Percentiles rank a stretch among this genome's conserved stretches.
Evolutionary conservation across 1,284 basidiomycete species (phyloP).

Genomic region (Coniophora puteana): DNA sequence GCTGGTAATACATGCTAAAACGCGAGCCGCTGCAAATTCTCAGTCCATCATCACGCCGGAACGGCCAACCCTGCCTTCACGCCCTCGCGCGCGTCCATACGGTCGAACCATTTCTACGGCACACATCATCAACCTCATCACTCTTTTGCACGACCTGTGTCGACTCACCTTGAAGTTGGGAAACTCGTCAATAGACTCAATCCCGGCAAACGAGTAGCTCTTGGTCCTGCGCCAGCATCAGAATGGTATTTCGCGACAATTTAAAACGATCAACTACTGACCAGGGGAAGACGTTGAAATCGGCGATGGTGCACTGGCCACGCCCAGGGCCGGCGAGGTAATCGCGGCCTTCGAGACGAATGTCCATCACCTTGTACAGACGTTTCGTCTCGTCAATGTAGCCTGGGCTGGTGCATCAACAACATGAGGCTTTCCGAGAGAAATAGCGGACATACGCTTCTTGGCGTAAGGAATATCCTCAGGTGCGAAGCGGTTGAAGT

Average conservation of each 20-base stretch:
- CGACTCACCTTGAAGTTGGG: constrained; percentile 48
- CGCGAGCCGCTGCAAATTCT: too few relatives aligned
- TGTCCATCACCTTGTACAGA: constrained; percentile 74
- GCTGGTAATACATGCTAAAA: too few relatives aligned
- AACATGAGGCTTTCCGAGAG: background rate
- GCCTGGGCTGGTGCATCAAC: constrained; percentile 32
- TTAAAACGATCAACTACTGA: constrained; percentile 14
- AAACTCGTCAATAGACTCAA: constrained; percentile 53
- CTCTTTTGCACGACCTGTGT: background rate
- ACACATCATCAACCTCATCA: background rate
- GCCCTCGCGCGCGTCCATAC: constrained; percentile 1
- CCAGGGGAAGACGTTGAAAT: constrained; percentile 60
- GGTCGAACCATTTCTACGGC: constrained; percentile 3
- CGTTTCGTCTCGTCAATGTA: constrained; percentile 78
- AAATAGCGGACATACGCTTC: constrained; percentile 37
- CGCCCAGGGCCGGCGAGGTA: constrained; percentile 68
- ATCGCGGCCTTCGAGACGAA: constrained; percentile 57
- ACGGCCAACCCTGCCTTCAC: constrained; percentile 5
- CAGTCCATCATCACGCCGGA: constrained; percentile 1
- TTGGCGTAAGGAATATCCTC: constrained; percentile 67
- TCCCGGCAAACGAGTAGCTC: constrained; percentile 39
- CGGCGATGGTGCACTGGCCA: constrained; percentile 66
- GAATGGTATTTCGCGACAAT: background rate
- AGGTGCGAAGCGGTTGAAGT: constrained; percentile 53
- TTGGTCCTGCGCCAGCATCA: constrained; percentile 40